A percentile compares a stretch with the other conserved stretches of the same genome.
These are phyloP conservation scores for Solanum sitiens DNA, from an alignment of 257 asterid genomes.

Conservation along the genomic window DNA sequence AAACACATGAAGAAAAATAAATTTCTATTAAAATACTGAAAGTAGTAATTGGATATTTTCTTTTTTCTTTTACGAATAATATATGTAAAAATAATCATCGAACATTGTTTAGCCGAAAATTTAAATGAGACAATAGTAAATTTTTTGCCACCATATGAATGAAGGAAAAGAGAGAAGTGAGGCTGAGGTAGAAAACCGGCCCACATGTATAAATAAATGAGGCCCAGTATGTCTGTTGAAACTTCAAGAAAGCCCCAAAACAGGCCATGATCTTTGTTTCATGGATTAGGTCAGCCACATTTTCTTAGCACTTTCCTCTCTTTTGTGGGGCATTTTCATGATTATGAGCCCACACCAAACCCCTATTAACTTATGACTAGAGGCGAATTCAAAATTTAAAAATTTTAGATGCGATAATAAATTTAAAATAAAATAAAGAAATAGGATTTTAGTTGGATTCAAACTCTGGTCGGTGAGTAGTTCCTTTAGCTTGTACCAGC, in stretches of 20 bases:
- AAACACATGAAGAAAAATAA: rapidly evolving
- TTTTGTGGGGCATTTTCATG: constrained; percentile 3
- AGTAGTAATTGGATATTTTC: neutral
- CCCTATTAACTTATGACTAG: neutral
- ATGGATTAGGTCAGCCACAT: constrained; percentile 16
- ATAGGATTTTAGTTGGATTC: neutral
- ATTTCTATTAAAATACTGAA: too few relatives aligned
- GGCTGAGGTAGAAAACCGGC: constrained; percentile 17
- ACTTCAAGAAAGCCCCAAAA: constrained; percentile 28
- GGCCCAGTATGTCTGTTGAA: constrained; percentile 18
- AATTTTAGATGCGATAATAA: too few relatives aligned
- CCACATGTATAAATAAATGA: constrained; percentile 11
- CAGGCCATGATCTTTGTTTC: constrained; percentile 18
- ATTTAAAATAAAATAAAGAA: neutral
- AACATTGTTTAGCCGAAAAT: too few relatives aligned
- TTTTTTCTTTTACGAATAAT: too few relatives aligned
- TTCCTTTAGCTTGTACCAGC: neutral
- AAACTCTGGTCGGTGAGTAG: neutral
- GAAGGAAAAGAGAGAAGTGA: neutral
- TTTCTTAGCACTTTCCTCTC: constrained; percentile 4
- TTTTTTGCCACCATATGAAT: neutral
- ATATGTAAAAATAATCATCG: too few relatives aligned
- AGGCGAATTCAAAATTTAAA: neutral
- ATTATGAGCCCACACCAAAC: neutral
- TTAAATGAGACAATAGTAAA: neutral